These are phyloP conservation scores for Mucor mucedo DNA, from an alignment of 371 early-diverging fungal species.

Conservation along the genomic window DNA sequence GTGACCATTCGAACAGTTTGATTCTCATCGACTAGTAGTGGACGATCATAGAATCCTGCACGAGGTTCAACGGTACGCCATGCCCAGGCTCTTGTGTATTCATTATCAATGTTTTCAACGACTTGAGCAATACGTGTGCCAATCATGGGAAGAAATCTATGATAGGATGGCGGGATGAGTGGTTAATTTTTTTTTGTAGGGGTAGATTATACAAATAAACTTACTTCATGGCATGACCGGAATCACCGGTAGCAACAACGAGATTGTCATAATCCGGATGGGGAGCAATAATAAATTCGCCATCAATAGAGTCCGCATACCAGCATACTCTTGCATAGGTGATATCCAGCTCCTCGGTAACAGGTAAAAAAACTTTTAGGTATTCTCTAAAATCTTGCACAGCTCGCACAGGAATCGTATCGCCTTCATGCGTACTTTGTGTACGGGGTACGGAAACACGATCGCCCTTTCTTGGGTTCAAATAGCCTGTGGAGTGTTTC, in stretches of 20 bases:
- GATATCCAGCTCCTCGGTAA: constrained; percentile 33
- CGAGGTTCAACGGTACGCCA: constrained; percentile 26
- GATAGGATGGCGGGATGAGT: background rate
- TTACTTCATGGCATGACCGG: constrained; percentile 57
- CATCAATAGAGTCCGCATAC: constrained; percentile 51
- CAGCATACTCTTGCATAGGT: constrained; percentile 42
- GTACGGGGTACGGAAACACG: constrained; percentile 45
- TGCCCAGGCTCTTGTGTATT: constrained; percentile 32
- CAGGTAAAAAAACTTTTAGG: constrained; percentile 36
- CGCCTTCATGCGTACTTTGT: constrained; percentile 33
- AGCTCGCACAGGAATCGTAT: constrained; percentile 45
- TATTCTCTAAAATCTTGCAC: constrained; percentile 36
- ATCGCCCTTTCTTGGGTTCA: constrained; percentile 19
- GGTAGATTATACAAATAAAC: too few relatives aligned
- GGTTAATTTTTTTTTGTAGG: background rate
- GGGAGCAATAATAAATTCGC: constrained; percentile 40
- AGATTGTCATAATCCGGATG: constrained; percentile 50
- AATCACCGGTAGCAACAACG: constrained; percentile 49
- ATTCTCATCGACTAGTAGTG: constrained; percentile 6
- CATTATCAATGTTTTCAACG: constrained; percentile 33
- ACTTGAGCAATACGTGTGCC: constrained; percentile 35
- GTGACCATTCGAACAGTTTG: constrained; percentile 15
- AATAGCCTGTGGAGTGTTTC: constrained; percentile 53
- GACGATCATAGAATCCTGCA: constrained; percentile 15
- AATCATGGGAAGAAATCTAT: constrained; percentile 35